These are phyloP conservation scores for Pseudogymnoascus sp. DNA, from an alignment of 2,329 filamentous ascomycete species.

Conservation along the genomic window DNA sequence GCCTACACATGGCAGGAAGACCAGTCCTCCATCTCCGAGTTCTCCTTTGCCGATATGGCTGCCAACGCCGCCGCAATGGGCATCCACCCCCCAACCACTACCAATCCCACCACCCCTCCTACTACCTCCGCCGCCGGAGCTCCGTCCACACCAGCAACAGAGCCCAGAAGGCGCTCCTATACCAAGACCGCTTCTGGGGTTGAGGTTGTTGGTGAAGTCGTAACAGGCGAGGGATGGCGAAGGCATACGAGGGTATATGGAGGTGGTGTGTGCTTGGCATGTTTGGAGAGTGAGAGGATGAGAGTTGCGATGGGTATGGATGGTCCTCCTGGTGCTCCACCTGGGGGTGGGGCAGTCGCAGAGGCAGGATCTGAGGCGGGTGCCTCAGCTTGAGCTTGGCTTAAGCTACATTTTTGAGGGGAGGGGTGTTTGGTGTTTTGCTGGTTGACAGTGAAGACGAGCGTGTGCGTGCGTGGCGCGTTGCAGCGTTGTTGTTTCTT, in stretches of 20 bases:
- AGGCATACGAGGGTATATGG: slow-evolving; percentile 27
- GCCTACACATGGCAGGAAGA: not conserved
- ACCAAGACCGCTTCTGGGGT: slow-evolving; percentile 17
- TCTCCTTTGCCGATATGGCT: not conserved
- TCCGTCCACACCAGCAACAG: not conserved
- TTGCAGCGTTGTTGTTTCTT: not conserved
- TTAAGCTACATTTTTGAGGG: not conserved
- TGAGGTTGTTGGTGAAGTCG: slow-evolving; percentile 21
- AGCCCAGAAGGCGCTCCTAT: slow-evolving; percentile 17
- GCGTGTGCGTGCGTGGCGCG: not conserved
- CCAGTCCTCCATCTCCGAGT: not conserved
- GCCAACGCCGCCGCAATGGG: not conserved
- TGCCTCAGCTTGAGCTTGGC: not conserved
- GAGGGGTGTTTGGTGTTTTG: not conserved
- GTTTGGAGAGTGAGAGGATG: slow-evolving; percentile 23
- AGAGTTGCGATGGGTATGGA: slow-evolving; percentile 1
- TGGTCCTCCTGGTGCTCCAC: not conserved
- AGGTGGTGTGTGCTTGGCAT: slow-evolving; percentile 26
- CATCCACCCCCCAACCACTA: not conserved
- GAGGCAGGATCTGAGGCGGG: not conserved
- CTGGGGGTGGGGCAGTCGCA: not conserved
- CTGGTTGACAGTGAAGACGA: not conserved
- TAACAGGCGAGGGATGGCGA: slow-evolving; percentile 23
- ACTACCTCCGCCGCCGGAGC: not conserved
- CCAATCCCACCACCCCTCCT: not conserved